Base-by-base conservation (phyloP, 78 protist species). In the Dictyostelium purpureum region DNA sequence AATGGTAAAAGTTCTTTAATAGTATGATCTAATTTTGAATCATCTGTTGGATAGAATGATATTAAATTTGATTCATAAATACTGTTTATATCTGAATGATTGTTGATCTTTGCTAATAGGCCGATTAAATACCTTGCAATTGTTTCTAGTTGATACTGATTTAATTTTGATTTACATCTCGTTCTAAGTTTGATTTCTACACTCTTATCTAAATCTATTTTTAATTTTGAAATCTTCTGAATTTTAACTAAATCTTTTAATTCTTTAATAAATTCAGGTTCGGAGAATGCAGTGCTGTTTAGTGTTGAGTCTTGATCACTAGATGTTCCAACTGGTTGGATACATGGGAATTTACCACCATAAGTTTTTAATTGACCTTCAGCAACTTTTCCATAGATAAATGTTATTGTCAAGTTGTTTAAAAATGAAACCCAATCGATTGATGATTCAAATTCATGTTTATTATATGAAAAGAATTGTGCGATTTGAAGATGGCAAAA, bases 241-340 rank as follows among this genome's bases (percentile, higher is more conserved):
- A 54, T 28, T 21, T 54, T 54, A 1, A 21, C 21, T 16, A 54
- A 16, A 21, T 77, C 85, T 19, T 56, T 77, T 28, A 77, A 6
- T 16, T 77, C 71, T 31, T 40, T 77, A 42, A 77, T 54, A 40
- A 67, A 59, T 56, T 77, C 85, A 21, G 85, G 85, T 40, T 56
- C 56, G n/a, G 71, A 43, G 12, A 14, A 47, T 42, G 43, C 38
- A 21, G 9, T 52, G 79, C 2, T 21, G 11, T 14, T 31, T 21
- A 52, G 16, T 6, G 6, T 14, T 16, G 35, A 5, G 19, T 52
- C 70, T 52, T 9, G 65, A 7, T 35, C 21, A 31, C 56, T 65
- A 2, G 40, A 26, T n/a, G 16, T n/a, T 19, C 67, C 67, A 59
- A 2, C 9, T 28, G 71, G 24, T 57, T 49, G 56, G 0, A 28